Evolutionary conservation across 768 basidiomycete species (phyloP), one percentile per base, ranked within the genome.

Genomic region (Kwoniella bestiolae): DNA sequence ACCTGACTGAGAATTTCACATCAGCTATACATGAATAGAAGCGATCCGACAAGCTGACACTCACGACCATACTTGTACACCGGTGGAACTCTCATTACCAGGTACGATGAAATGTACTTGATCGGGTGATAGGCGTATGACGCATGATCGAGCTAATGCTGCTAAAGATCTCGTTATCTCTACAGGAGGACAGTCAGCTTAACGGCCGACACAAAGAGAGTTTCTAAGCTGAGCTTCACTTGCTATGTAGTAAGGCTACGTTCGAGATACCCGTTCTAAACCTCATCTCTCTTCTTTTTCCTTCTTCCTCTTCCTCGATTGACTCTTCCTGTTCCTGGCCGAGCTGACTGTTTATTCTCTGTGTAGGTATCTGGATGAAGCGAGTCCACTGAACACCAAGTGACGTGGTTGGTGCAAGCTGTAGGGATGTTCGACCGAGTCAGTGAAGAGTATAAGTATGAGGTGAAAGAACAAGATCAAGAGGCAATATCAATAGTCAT

Each of bases 41-140:
- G 41, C 25, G 31, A 61, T 34, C 23, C 28, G 29, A 1, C 18
- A 11, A 6, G 21, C 44, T 45, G 3, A 12, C 26, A 72, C 79
- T 74, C 58, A 80, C 79, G 79, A 80, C 80, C 80, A 81, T 2
- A 81, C 77, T 62, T 81, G 78, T 3, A 81, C 80, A 34, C 80
- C 80, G 63, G 76, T 76, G 38, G 68, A 72, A 3, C 76, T 75
- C 64, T 81, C 80, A 56, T 74, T 78, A 0, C 70, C 78, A 2
- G 80, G 73, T 5, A 81, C 77, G 56, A 81, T 81, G 53, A 81
- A 81, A 31, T 76, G 67, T 0, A 79, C 74, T 31, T 67, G 75
- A 21, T 78, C 75, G 2, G 68, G 63, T n/a, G 71, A 68, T 12
- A 81, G 63, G 3, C 73, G 66, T 45, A 81, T 74, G 3, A 75